These are phyloP conservation scores for Saccharomyces hybrid DNA, from an alignment of 1,139 yeast species.

Conservation along the genomic window DNA sequence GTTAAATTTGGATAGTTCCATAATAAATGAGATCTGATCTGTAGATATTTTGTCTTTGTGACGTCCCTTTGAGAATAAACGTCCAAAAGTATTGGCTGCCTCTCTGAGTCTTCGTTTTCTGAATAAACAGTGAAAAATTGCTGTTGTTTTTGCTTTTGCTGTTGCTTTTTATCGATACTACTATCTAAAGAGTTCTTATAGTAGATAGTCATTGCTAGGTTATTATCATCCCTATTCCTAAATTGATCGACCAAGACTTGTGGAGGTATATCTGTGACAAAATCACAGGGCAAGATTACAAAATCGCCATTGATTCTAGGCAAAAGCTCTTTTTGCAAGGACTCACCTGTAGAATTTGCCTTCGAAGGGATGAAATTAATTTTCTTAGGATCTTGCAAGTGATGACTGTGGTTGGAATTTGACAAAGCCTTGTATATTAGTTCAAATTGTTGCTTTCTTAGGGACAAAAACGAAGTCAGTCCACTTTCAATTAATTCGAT, in stretches of 20 bases:
- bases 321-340: constrained; percentile 44
- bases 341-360: constrained; percentile 54
- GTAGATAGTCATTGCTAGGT: constrained; percentile 62
- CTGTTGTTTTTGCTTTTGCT: constrained; percentile 43
- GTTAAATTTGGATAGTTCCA: constrained; percentile 80
- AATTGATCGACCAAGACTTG: constrained; percentile 79
- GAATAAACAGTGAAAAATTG: constrained; percentile 49
- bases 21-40: constrained; percentile 74
- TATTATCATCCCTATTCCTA: constrained; percentile 57
- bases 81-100: constrained; percentile 51
- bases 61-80: constrained; percentile 56
- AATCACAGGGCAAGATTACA: constrained; percentile 85
- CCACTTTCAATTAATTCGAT: constrained; percentile 26
- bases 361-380: constrained; percentile 44
- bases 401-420: constrained; percentile 21
- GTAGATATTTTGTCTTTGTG: constrained; percentile 58
- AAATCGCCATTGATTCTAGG: constrained; percentile 44
- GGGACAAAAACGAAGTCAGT: constrained; percentile 17
- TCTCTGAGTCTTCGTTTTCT: constrained; percentile 41
- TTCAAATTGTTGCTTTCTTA: constrained; percentile 26
- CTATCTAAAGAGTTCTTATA: constrained; percentile 64
- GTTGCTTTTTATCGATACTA: constrained; percentile 60
- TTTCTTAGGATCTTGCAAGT: constrained; percentile 30
- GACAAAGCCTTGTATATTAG: constrained; percentile 21
- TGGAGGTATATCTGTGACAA: constrained; percentile 86